These are phyloP conservation scores for Hypsizygus marmoreus DNA, from an alignment of 768 basidiomycete species.

Conservation along the genomic window DNA sequence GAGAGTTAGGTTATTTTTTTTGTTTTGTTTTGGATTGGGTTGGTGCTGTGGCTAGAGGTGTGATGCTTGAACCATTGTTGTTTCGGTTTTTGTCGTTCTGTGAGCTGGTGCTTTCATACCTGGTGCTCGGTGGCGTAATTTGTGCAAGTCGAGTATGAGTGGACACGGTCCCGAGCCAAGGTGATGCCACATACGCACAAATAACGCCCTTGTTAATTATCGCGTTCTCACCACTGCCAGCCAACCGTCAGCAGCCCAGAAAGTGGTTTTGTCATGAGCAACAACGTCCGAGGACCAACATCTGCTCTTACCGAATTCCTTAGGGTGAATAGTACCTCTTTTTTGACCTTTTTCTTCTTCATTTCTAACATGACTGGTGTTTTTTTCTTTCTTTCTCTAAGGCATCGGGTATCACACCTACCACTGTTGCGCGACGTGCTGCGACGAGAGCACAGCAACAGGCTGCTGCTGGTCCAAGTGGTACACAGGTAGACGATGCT, in stretches of 20 bases:
- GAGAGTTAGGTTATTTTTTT: constrained; percentile 4
- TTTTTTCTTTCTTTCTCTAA: constrained; percentile 17
- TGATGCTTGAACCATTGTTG: too few species aligned
- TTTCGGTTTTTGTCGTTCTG: too few species aligned
- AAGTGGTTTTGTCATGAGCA: constrained; percentile 29
- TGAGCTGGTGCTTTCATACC: too few species aligned
- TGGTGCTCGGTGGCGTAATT: too few species aligned
- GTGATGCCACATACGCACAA: constrained; percentile 3
- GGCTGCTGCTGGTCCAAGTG: constrained; percentile 50
- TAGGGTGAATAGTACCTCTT: too few species aligned
- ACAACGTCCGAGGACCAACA: constrained; percentile 78
- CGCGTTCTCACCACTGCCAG: background rate
- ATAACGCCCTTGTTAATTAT: constrained; percentile 19
- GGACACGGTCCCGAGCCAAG: too few species aligned
- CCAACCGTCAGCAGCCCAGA: background rate
- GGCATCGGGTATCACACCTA: constrained; percentile 51
- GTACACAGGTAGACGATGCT: constrained; percentile 11
- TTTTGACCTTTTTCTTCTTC: constrained; percentile 13
- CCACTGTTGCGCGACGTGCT: constrained; percentile 44
- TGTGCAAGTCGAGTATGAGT: too few species aligned
- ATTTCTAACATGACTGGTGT: constrained; percentile 4
- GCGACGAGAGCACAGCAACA: constrained; percentile 30
- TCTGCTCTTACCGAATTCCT: constrained; percentile 85
- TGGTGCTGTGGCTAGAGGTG: too few species aligned
- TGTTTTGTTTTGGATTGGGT: background rate